phyloP scores from a whole-genome alignment of 441 rosid genomes.

The Mallotus japonicus region DNA sequence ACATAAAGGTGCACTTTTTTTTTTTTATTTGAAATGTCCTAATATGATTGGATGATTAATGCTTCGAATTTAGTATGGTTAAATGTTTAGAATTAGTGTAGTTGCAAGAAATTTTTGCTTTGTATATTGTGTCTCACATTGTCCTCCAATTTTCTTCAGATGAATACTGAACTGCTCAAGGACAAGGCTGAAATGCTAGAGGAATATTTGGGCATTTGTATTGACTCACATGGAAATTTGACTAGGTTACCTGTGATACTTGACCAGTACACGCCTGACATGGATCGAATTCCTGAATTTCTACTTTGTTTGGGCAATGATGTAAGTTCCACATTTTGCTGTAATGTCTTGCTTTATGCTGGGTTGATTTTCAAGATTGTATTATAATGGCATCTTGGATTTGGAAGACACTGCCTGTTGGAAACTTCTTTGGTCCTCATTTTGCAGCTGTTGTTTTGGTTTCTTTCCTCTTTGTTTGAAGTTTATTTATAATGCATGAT shows the following conservation, averaged over 20 bases:
- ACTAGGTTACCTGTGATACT: conserved; percentile 88
- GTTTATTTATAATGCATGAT: neutral
- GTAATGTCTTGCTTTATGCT: conserved; percentile 14
- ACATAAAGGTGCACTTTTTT: neutral
- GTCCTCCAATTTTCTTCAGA: conserved; percentile 40
- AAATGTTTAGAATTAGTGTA: neutral
- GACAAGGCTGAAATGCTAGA: conserved; percentile 73
- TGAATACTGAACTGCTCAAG: conserved; percentile 81
- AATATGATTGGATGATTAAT: neutral
- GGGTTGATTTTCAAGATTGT: neutral
- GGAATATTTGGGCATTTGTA: conserved; percentile 74
- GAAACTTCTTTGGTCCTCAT: neutral
- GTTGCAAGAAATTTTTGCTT: neutral
- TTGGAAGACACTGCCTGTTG: neutral
- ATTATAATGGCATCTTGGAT: neutral
- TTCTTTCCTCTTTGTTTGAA: neutral
- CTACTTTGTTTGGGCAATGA: conserved; percentile 89
- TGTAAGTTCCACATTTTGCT: conserved; percentile 46
- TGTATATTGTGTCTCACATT: conserved; percentile 2
- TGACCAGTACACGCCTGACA: conserved; percentile 90
- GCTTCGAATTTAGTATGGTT: neutral
- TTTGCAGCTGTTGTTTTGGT: neutral
- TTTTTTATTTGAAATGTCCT: neutral
- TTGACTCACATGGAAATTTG: conserved; percentile 64
- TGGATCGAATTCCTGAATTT: conserved; percentile 95